Base-by-base conservation (phyloP, 2,329 filamentous ascomycete genomes). In the Phyllosticta citribraziliensis region DNA sequence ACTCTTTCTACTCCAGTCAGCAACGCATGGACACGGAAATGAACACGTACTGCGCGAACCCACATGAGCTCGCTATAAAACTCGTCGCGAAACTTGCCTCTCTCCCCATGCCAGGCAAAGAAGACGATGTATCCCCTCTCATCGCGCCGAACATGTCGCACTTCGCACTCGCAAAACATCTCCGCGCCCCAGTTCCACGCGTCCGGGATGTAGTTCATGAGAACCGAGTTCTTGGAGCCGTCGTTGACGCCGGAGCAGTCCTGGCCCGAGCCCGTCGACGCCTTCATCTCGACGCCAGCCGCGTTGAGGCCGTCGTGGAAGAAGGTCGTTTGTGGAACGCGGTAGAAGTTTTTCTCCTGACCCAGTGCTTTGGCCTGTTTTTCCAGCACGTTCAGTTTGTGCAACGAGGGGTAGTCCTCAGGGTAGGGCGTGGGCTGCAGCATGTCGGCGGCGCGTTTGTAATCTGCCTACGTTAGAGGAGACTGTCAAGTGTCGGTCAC, bases 171-270 rank as follows among this genome's bases (percentile, higher is more conserved):
- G 70, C 86, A 88, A 64, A 88, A 88, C 2, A 88, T 82, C 67
- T 88, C 85, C 12, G 86, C 84, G 9, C 85, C 86, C 84, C 84
- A 86, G 66, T 87, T 86, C 85, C 85, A 88, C 1, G 86, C 85
- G 69, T 88, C 86, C 8, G 83, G 79, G 8, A 88, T 74, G 66
- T 88, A 88, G 0, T 85, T 88, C 47, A 86, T 83, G 1, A 85
- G 75, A 0, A 83, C 87, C 11, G 82, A 85, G 19, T 80, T 87
- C 71, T 88, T 88, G 30, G 83, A 87, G 1, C 84, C 84, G 69
- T 88, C 86, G 65, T 88, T 88, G 62, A 86, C 66, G 0, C 85
- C 86, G 0, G 84, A 87, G 50, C 71, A 73, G 65, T 88, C 86
- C 70, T 86, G 83, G 1, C 85, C 85, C 0, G 82, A 83, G 22